A percentile compares a stretch with the other conserved stretches of the same genome.
phyloP scores from a whole-genome alignment of 192 early-diverging fungal genomes.

The Gonapodya prolifera region DNA sequence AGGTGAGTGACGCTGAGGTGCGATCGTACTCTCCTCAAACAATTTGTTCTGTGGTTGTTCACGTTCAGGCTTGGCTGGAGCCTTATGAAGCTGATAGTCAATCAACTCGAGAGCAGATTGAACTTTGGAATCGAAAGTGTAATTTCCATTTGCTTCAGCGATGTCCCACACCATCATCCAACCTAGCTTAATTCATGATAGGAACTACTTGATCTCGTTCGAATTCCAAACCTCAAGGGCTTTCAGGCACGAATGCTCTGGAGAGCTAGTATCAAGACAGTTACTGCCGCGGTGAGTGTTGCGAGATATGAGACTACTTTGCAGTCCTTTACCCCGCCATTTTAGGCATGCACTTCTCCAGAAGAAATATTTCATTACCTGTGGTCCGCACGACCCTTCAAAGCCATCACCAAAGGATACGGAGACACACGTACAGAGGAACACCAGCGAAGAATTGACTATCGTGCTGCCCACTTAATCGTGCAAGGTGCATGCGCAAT shows the following conservation, averaged over 20 bases:
- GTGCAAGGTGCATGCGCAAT: neutral
- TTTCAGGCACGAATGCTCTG: neutral
- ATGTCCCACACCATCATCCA: neutral
- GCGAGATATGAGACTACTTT: too few relatives aligned
- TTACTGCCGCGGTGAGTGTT: neutral
- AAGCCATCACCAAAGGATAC: neutral
- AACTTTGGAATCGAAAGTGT: conserved; percentile 19
- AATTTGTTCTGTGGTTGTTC: neutral
- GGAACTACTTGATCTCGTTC: neutral
- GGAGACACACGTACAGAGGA: neutral
- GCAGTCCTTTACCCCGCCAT: too few relatives aligned
- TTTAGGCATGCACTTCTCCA: neutral
- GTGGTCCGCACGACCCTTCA: neutral
- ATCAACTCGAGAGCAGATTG: conserved; percentile 20
- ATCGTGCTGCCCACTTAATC: neutral
- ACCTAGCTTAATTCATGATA: neutral
- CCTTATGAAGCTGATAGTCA: conserved; percentile 11
- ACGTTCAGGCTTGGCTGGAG: conserved; percentile 16
- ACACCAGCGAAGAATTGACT: neutral
- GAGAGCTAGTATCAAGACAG: neutral
- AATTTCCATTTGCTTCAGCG: neutral
- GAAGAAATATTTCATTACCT: neutral
- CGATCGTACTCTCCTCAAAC: neutral
- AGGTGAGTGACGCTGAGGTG: neutral
- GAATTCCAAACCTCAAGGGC: neutral